Evolutionary conservation across 1,139 yeast genomes (phyloP), one percentile per base, ranked within the genome.

Genomic region (Nakaseomyces nivariensis): DNA sequence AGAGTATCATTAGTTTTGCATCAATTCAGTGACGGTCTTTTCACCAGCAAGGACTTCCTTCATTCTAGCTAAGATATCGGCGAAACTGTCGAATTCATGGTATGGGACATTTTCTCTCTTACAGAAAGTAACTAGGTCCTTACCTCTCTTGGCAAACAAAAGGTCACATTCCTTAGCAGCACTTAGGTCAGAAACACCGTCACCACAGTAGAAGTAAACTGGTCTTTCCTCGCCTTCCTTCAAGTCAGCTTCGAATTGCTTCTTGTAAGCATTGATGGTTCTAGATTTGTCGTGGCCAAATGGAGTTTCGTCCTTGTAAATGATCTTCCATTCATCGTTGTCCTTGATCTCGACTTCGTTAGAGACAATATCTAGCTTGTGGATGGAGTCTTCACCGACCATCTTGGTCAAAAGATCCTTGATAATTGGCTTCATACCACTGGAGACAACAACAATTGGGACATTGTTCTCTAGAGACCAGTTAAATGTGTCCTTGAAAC

Each of bases 151-250:
- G 49, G 98, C 98, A 68, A 92, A 92, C 58, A 92, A 72, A 60
- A 90, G 73, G 67, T 94, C 90, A 47, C 98, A 89, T 67, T 92
- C 97, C 64, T 85, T 82, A 33, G 97, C 97, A 27, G 98, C 98
- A 54, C 89, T 81, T 58, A 92, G 74, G 67, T 92, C 99, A 49
- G 95, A 83, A 31, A 92, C 97, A 53, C 99, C 99, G 66, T 92
- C 98, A 51, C 98, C 98, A 64, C 95, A 86, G 73, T 92, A 92
- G 66, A 90, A 86, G 59, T 89, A 74, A 44, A 74, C 72, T 9
- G 92, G 89, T 52, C 77, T 71, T 29, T 66, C 60, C 17, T 64
- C 67, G 43, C 56, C 58, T 3, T 56, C 62, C 37, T 62, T 59
- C 51, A 71, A 69, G 63, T 61, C 71, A 58, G 73, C 76, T 66